Conservation (phyloP, 768 basidiomycete species). For the Naganishia onofrii region DNA sequence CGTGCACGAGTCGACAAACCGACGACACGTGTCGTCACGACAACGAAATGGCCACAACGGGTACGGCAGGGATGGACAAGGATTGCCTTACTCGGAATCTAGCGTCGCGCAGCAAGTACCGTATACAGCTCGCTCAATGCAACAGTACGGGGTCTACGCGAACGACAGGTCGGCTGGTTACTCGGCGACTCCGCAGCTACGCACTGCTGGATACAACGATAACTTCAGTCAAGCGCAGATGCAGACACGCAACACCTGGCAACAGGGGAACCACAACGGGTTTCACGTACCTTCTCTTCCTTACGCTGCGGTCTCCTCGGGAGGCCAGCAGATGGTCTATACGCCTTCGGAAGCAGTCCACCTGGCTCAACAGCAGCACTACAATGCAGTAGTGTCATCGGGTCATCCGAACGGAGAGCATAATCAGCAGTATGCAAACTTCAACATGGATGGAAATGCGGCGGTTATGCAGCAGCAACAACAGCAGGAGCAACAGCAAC, state of each 20-base stretch:
- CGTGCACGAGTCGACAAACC: slow-evolving; percentile 4
- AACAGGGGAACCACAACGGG: not conserved
- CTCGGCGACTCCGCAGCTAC: not conserved
- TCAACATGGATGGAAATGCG: not conserved
- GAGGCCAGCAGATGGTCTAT: slow-evolving; percentile 4
- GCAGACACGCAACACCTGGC: slow-evolving; percentile 4
- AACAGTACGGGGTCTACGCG: slow-evolving; percentile 14
- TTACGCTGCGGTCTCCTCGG: slow-evolving; percentile 2
- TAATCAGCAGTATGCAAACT: slow-evolving; percentile 15
- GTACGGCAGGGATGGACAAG: not conserved
- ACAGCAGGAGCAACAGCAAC: not conserved
- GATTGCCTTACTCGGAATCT: slow-evolving; percentile 12
- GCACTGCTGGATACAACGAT: not conserved
- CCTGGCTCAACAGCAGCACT: slow-evolving; percentile 12
- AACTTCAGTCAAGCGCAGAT: slow-evolving; percentile 9
- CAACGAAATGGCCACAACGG: slow-evolving; percentile 8
- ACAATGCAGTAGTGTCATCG: not conserved
- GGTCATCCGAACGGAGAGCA: slow-evolving; percentile 4
- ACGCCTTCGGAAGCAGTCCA: not conserved
- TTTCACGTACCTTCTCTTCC: slow-evolving; percentile 19
- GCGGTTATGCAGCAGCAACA: not conserved
- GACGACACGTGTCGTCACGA: slow-evolving; percentile 1
- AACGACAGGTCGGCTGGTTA: slow-evolving; percentile 8
- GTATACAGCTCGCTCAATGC: not conserved
- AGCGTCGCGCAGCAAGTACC: slow-evolving; percentile 8